Evolutionary conservation across 257 asterid species (phyloP), one percentile per base, ranked within the genome.

Genomic region (Solanum etuberosum): DNA sequence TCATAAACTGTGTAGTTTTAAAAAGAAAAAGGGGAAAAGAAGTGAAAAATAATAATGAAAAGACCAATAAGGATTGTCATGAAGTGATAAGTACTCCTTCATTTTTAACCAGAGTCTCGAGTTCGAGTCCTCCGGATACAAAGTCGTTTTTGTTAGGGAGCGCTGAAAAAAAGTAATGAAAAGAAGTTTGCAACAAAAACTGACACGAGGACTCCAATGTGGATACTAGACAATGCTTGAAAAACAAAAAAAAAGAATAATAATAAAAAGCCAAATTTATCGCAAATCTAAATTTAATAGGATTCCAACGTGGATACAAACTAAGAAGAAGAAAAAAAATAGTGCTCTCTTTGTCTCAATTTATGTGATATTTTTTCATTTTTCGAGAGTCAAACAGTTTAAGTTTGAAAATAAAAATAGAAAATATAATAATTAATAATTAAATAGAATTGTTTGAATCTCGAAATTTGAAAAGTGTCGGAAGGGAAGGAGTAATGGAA

Each of bases 81-180:
- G 0, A 1, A 57, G 0, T 57, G 2, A 0, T 57, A 20, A 20
- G 6, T 57, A 7, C 0, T 3, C 2, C 0, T 57, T 57, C 2
- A 1, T 57, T 0, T 0, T 54, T 54, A 54, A 1, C 3, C 0
- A 54, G 1, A 54, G 10, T 54, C 2, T 20, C 0, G 0, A 54
- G 5, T 54, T 54, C 0, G 0, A 20, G 10, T 54, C 2, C 25
- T 20, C 1, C 3, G 0, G 6, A 54, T 7, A 20, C 4, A 54
- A 54, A 54, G 0, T 54, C 0, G 0, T 5, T 18, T 54, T 18
- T 54, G 0, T 54, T 18, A 54, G 2, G 4, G 0, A 18, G 63
- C 4, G 0, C 18, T 2, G 4, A 0, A 54, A 54, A 0, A 5
- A 18, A 18, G 23, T 54, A 54, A 54, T 54, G 2, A 54, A 20